These are phyloP conservation scores for Nicotiana obtusifolia DNA, from an alignment of 257 asterid species.

Conservation along the genomic window DNA sequence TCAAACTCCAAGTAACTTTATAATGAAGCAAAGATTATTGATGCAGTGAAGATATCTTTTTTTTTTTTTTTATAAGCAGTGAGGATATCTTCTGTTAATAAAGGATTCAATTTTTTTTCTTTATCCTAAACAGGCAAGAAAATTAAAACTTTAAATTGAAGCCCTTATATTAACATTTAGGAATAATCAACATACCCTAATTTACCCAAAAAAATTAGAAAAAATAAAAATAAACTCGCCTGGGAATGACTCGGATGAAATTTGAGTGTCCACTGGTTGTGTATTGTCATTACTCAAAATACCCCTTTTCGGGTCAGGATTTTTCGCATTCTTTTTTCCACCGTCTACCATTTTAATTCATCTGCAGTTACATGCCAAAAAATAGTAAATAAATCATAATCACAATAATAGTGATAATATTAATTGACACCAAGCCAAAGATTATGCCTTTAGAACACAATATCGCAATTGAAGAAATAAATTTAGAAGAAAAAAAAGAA, in stretches of 20 bases:
- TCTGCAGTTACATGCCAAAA: conserved; percentile 13
- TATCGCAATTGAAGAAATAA: neutral
- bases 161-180: neutral
- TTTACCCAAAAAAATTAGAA: neutral
- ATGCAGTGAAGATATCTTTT: no score
- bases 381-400: neutral
- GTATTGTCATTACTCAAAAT: conserved; percentile 24
- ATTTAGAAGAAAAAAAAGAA: neutral
- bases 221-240: conserved; percentile 22
- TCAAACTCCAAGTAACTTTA: neutral
- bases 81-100: no score
- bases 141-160: neutral
- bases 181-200: neutral
- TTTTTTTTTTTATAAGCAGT: no score
- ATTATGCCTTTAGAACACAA: neutral
- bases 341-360: conserved; percentile 36
- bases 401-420: neutral
- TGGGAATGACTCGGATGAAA: conserved; percentile 20
- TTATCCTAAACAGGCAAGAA: neutral
- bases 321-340: conserved; percentile 20
- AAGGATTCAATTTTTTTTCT: neutral
- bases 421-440: neutral
- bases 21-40: neutral
- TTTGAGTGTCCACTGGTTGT: conserved; percentile 36
- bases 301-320: conserved; percentile 8